Base-by-base conservation (phyloP, 306 rosid genomes). In the Sicyos edulis region DNA sequence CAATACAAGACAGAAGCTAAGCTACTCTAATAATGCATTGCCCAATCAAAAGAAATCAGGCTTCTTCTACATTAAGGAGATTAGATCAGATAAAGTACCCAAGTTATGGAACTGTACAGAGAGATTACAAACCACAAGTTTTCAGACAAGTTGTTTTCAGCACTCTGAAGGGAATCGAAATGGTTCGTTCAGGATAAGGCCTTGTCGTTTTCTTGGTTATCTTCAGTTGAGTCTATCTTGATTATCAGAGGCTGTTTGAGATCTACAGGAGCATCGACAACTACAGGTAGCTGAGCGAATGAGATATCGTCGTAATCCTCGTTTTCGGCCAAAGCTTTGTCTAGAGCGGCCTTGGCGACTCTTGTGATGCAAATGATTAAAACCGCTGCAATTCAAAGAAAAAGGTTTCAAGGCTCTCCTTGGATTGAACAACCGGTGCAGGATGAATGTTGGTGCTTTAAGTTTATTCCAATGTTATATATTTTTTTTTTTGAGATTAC, bases 321-420 rank as follows among this genome's bases (percentile, higher is more conserved):
- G 53, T 78, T 83, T 83, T 88, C 99, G 19, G 91, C 89, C 85
- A 93, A 83, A 72, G 99, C 95, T 74, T 86, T 85, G n/a, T 91
- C 95, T 75, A 91, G 82, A 52, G 99, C 86, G 10, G 85, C 74
- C 89, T 85, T 91, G 74, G 97, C 97, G 52, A 90, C 88, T 86
- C 73, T 91, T 12, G 95, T 93, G 24, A 91, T 88, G 51, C 90
- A 86, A 69, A 86, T 24, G 80, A 93, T 81, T 54, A 88, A 56
- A 81, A 91, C 75, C 82, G 85, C 97, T 93, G 92, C 82, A 59
- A 19, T 67, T 75, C 40, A 77, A 61, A 80, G 50, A 70, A 79
- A 63, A 68, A 34, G 29, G 24, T 12, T 40, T 34, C 29, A 53
- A 42, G 47, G 32, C 4, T 22, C 59, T 58, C 4, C 42, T 37